Conservation (phyloP, 179 eudicot genomes). For the Vitellaria paradoxa region DNA sequence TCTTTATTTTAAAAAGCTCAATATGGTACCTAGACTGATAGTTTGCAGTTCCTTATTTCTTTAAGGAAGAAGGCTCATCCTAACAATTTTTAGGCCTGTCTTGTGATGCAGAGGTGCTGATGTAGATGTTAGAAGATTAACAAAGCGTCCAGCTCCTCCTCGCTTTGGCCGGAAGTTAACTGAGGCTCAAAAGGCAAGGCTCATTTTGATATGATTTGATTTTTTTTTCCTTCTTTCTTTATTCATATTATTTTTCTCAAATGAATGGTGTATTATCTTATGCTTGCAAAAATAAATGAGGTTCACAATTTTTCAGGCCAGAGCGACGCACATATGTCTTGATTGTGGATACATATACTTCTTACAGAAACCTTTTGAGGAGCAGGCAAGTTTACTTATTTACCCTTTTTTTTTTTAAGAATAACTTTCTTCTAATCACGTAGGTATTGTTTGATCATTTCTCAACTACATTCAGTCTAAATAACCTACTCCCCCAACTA, state of each 20-base stretch:
- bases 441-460: slow-evolving; percentile 47
- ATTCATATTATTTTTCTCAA: not conserved
- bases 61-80: not conserved
- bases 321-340: slow-evolving; percentile 94
- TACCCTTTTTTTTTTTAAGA: not conserved
- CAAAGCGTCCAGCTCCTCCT: slow-evolving; percentile 96
- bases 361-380: slow-evolving; percentile 73
- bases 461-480: slow-evolving; percentile 33
- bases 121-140: slow-evolving; percentile 85
- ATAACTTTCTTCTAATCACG: too few relatives aligned
- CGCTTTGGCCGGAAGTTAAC: slow-evolving; percentile 87
- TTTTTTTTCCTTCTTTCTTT: not conserved
- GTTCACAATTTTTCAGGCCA: slow-evolving; percentile 48
- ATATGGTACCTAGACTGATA: not conserved
- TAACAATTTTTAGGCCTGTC: slow-evolving; percentile 3
- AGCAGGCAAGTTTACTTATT: slow-evolving; percentile 57
- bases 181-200: slow-evolving; percentile 80
- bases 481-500: too few relatives aligned
- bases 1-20: not conserved
- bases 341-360: slow-evolving; percentile 96
- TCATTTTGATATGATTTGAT: not conserved
- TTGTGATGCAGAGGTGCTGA: slow-evolving; percentile 59
- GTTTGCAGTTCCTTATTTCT: not conserved
- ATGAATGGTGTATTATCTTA: not conserved
- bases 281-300: not conserved